A percentile compares a stretch with the other conserved stretches of the same genome.
phyloP scores from a whole-genome alignment of 805 yeast species.

The Sugiyamaella boreocaroliniensis region DNA sequence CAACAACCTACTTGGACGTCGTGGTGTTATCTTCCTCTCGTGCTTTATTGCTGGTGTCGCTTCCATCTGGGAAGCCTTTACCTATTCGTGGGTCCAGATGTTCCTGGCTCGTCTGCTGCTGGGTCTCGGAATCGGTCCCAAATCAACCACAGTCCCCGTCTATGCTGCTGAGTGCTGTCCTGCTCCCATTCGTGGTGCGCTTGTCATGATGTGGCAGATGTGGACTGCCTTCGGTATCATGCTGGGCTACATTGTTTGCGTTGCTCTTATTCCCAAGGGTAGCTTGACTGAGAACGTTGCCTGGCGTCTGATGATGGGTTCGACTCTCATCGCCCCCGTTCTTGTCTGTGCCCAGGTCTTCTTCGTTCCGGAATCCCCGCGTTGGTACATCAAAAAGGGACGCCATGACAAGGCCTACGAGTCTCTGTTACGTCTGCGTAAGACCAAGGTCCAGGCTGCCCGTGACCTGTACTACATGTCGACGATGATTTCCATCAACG shows the following conservation, averaged over 20 bases:
- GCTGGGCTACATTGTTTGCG: conserved; percentile 55
- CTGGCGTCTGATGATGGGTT: conserved; percentile 65
- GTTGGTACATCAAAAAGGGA: conserved; percentile 57
- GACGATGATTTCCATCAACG: conserved; percentile 41
- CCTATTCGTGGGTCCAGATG: conserved; percentile 54
- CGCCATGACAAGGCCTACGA: conserved; percentile 44
- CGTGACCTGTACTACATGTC: conserved; percentile 57
- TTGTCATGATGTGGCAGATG: conserved; percentile 67
- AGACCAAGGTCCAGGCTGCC: conserved; percentile 49
- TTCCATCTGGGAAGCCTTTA: conserved; percentile 59
- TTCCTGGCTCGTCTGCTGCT: conserved; percentile 52
- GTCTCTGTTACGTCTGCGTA: conserved; percentile 43
- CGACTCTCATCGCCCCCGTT: conserved; percentile 54
- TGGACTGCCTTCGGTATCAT: conserved; percentile 71
- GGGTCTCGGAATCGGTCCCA: conserved; percentile 62
- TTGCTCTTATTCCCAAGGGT: conserved; percentile 46
- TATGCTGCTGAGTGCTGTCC: conserved; percentile 60
- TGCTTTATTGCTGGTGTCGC: conserved; percentile 53
- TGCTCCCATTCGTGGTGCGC: conserved; percentile 52
- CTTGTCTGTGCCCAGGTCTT: conserved; percentile 46
- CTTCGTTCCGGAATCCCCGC: conserved; percentile 61
- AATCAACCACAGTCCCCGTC: conserved; percentile 63
- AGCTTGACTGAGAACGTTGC: conserved; percentile 32
- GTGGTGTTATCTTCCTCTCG: conserved; percentile 51
- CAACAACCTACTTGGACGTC: conserved; percentile 50